Evolutionary conservation across 805 yeast species (phyloP), one percentile per base, ranked within the genome.

Genomic region (Ogataea degrootiae): DNA sequence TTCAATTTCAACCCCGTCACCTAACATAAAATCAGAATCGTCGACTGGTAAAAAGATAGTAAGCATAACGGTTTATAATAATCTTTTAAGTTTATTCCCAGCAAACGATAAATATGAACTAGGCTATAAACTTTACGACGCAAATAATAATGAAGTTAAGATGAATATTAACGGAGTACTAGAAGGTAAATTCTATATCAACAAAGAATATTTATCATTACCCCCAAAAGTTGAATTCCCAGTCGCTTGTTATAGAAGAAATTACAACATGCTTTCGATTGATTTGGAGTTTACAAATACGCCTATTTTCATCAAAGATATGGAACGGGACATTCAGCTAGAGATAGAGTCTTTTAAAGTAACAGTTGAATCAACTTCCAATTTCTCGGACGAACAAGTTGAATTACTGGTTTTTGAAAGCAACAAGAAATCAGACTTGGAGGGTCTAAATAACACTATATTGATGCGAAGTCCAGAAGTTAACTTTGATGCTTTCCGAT

Each of bases 201-300:
- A 58, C 39, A 41, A 50, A 19, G 46, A 44, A 37, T 48, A 46
- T 39, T 19, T 56, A 9, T 38, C 34, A 22, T 34, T 43, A 17
- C 38, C 29, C 14, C 29, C 41, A 9, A 35, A 39, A 4, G 41
- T 37, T 3, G 51, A 42, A 4, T 39, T 48, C 12, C 59, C 59
- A 3, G 45, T 60, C 17, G 51, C 54, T 1, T 57, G 62, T 40
- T 60, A 57, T 44, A 42, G 62, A 44, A 47, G 64, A 39, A 60
- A 60, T 33, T 55, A 39, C 36, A 50, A 41, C 37, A 37, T 39
- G 29, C 26, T 53, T 16, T 36, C 44, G 5, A 47, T 48, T 6
- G 42, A 37, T 12, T n/a, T 55, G 15, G 44, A 37, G n/a, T 46
- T 55, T 6, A 37, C 42, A 15, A 36, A 44, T n/a, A 14, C 29